Conservation (phyloP, 179 eudicot genomes). For the Spinacia oleracea region DNA sequence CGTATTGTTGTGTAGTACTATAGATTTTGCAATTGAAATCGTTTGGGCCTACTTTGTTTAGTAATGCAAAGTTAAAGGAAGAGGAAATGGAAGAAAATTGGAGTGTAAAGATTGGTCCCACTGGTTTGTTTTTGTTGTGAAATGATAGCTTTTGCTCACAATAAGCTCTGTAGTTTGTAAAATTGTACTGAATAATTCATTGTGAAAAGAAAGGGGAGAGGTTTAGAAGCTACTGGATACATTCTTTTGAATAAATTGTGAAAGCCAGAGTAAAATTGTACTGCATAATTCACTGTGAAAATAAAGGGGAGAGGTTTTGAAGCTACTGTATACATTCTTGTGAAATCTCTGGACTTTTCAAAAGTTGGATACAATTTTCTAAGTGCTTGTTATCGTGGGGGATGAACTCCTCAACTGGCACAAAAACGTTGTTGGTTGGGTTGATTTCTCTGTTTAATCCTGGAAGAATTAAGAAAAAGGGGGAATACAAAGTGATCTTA, state of each 20-base stretch:
- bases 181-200: not conserved
- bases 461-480: not conserved
- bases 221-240: not conserved
- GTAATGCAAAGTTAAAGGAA: not conserved
- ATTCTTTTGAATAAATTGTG: not conserved
- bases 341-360: not conserved
- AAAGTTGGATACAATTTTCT: not conserved
- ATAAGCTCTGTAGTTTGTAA: not conserved
- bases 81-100: not conserved
- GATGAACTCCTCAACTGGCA: no score
- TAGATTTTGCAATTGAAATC: not conserved
- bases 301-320: not conserved
- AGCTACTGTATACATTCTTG: not conserved
- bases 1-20: not conserved
- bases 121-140: slow-evolving; percentile 11
- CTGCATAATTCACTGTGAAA: not conserved
- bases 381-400: not conserved
- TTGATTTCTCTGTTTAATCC: not conserved
- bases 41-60: not conserved
- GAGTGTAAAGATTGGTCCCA: not conserved
- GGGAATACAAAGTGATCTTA: not conserved
- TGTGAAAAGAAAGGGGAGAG: not conserved
- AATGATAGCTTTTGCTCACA: slow-evolving; percentile 2
- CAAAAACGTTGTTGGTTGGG: not conserved
- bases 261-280: not conserved